phyloP scores from a whole-genome alignment of 306 rosid species.

The Crotalaria pallida region DNA sequence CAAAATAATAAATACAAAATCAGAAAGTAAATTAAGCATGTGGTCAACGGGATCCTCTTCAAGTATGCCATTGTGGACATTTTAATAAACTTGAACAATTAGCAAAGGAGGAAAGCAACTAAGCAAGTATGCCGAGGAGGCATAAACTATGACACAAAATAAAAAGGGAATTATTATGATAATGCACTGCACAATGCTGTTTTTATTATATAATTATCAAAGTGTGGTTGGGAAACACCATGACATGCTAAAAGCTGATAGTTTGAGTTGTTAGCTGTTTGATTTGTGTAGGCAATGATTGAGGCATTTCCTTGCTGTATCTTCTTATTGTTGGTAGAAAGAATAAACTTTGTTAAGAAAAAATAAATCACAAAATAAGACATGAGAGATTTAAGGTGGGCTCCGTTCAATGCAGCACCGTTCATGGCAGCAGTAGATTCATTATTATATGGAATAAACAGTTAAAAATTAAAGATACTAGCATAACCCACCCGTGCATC shows the following conservation, averaged over 20 bases:
- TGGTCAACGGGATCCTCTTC: not conserved
- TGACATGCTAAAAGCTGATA: constrained; percentile 26
- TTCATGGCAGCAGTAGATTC: no score
- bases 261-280: constrained; percentile 15
- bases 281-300: constrained; percentile 18
- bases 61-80: not conserved
- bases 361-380: no score
- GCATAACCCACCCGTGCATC: no score
- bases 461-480: no score
- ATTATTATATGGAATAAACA: no score
- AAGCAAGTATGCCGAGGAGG: not conserved
- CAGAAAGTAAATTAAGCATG: not conserved
- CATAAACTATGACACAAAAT: not conserved
- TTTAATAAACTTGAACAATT: not conserved
- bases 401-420: no score
- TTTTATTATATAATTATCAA: constrained; percentile 18
- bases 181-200: constrained; percentile 1
- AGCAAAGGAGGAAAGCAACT: not conserved
- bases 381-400: no score
- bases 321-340: no score
- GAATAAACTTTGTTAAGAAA: no score
- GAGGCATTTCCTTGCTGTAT: constrained; percentile 17
- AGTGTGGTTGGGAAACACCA: constrained; percentile 35
- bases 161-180: not conserved
- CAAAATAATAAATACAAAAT: not conserved